These are phyloP conservation scores for Tagetes erecta DNA, from an alignment of 129 eudicot species.

Conservation along the genomic window DNA sequence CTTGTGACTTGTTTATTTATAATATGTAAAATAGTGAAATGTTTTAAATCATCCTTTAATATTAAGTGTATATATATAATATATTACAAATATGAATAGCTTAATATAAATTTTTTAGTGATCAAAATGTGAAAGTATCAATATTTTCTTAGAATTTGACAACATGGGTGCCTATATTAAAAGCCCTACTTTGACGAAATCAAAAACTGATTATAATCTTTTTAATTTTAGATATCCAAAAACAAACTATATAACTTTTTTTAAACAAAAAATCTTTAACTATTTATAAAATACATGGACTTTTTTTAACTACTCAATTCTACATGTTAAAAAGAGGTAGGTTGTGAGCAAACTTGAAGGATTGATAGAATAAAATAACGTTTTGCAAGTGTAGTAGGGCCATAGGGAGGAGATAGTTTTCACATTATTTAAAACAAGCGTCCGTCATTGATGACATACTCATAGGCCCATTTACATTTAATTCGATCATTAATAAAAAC, in stretches of 20 bases:
- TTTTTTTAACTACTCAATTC: not conserved
- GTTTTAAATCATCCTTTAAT: not conserved
- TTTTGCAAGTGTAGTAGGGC: not conserved
- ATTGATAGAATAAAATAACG: not conserved
- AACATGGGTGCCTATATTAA: too few relatives aligned
- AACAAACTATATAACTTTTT: too few relatives aligned
- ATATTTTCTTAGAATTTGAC: too few relatives aligned
- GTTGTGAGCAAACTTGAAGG: not conserved
- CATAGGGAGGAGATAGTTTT: not conserved
- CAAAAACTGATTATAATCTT: too few relatives aligned
- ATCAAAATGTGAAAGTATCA: too few relatives aligned
- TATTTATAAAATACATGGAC: too few relatives aligned
- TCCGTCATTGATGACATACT: constrained; percentile 27
- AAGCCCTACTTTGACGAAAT: too few relatives aligned
- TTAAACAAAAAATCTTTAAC: too few relatives aligned
- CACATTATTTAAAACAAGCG: not conserved
- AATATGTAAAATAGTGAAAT: constrained; percentile 5
- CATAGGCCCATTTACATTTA: constrained; percentile 24
- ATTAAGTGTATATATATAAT: not conserved
- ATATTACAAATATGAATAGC: too few relatives aligned
- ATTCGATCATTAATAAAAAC: not conserved
- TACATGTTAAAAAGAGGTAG: not conserved
- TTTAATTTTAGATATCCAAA: too few relatives aligned
- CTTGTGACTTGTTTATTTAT: constrained; percentile 27
- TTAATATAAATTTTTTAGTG: too few relatives aligned